Base-by-base conservation (phyloP, 2,329 filamentous ascomycete species). In the Fusarium staphyleae region DNA sequence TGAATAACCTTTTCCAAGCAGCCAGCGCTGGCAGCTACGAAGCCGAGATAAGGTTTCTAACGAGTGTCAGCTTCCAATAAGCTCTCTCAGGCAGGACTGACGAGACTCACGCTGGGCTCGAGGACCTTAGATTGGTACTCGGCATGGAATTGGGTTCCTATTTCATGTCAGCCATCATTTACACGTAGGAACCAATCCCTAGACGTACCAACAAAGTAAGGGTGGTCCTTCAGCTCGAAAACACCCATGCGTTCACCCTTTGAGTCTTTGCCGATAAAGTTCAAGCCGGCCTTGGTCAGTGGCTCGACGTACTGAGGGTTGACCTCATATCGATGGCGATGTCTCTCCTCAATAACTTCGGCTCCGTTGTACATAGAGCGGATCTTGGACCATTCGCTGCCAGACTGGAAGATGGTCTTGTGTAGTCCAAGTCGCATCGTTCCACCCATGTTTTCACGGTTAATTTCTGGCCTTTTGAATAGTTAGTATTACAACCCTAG, bases 261-360 rank as follows among this genome's bases (percentile, higher is more conserved):
- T 14, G 30, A 29, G 15, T 51, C 48, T 11, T 24, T 47, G 10
- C 36, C 35, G 26, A 49, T 64, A 73, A 13, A 96, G 89, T 64
- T 87, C 19, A 96, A 77, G 0, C 91, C 91, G 3, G 81, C 84
- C 36, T 82, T 75, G 58, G 90, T 82, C 4, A 96, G 79, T 26
- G 75, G 75, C 3, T 87, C 84, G 45, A 95, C 84, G 67, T 87
- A 87, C 9, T 84, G 82, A 0, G 91, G 91, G 75, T 96, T 96
- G 63, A 96, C 90, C 77, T 96, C 92, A 72, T 96, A 96, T 22
- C 91, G 84, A 75, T 96, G 92, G 52, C 92, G 86, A 72, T 96
- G 91, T 44, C 91, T 84, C 78, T 96, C 92, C 48, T 81, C 74
- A 41, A 89, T 81, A 26, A 74, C 72, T 1, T 78, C 72, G 2